A percentile compares a stretch with the other conserved stretches of the same genome.
Evolutionary conservation across 345 rosid genomes (phyloP).

Genomic region (Syzygium aqueum): DNA sequence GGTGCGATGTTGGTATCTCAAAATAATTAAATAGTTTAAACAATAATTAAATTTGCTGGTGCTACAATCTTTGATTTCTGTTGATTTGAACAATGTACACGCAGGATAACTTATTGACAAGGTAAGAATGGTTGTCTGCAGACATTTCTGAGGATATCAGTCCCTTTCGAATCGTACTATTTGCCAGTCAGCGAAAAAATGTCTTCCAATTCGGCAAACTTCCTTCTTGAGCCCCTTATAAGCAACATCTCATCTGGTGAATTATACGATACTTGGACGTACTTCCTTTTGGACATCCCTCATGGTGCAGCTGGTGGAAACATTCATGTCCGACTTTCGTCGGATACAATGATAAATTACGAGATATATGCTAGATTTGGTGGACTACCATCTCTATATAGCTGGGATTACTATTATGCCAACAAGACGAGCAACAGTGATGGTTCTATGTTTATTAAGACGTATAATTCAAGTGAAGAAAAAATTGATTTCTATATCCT

Average conservation of each 20-base stretch:
- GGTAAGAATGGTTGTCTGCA: slow-evolving; percentile 40
- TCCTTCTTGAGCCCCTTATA: slow-evolving; percentile 60
- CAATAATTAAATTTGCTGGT: neutral
- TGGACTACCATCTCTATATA: slow-evolving; percentile 59
- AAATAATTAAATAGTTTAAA: neutral
- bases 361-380: slow-evolving; percentile 76
- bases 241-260: slow-evolving; percentile 55
- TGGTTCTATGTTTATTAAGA: slow-evolving; percentile 53
- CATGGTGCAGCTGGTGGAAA: slow-evolving; percentile 90
- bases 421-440: slow-evolving; percentile 49
- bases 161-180: slow-evolving; percentile 74
- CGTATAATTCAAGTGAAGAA: slow-evolving; percentile 62
- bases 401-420: slow-evolving; percentile 77
- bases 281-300: slow-evolving; percentile 68
- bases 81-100: slow-evolving; percentile 14
- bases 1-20: neutral
- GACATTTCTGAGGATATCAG: slow-evolving; percentile 63
- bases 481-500: slow-evolving; percentile 79
- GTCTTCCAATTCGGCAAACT: slow-evolving; percentile 46
- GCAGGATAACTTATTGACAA: slow-evolving; percentile 9
- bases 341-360: slow-evolving; percentile 41
- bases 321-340: slow-evolving; percentile 54
- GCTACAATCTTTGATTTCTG: neutral
- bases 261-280: slow-evolving; percentile 54
- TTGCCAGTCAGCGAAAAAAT: slow-evolving; percentile 48